Conservation (phyloP, 2,329 filamentous ascomycete genomes). For the Cercospora sesami region DNA sequence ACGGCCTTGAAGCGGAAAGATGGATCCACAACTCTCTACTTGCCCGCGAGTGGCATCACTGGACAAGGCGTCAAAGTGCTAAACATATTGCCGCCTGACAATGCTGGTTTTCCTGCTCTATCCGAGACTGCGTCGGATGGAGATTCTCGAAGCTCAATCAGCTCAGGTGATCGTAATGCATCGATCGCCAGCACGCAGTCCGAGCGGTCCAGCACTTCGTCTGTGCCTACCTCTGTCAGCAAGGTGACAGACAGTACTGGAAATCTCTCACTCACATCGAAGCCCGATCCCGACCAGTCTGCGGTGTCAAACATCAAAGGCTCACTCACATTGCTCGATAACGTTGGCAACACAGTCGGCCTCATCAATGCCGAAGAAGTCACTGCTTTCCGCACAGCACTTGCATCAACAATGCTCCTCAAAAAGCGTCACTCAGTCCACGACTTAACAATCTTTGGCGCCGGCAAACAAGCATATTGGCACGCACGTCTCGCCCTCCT, state of each 20-base stretch:
- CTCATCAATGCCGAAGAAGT: conserved; percentile 67
- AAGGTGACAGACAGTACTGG: conserved; percentile 29
- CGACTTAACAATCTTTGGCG: conserved; percentile 80
- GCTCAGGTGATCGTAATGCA: conserved; percentile 31
- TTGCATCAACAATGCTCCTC: conserved; percentile 63
- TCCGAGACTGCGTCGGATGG: conserved; percentile 31
- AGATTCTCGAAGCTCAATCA: conserved; percentile 33
- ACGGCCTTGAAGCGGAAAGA: conserved; percentile 61
- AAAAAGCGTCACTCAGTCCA: conserved; percentile 67
- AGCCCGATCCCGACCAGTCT: conserved; percentile 28
- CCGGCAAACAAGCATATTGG: conserved; percentile 91
- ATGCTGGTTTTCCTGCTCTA: conserved; percentile 28
- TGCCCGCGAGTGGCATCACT: conserved; percentile 63
- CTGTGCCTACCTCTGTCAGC: conserved; percentile 24
- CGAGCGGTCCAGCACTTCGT: conserved; percentile 31
- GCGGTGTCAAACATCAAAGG: conserved; percentile 52
- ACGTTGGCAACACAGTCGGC: conserved; percentile 58
- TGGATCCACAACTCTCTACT: conserved; percentile 65
- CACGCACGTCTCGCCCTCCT: conserved; percentile 82
- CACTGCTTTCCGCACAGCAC: conserved; percentile 67
- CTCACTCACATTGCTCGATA: conserved; percentile 61
- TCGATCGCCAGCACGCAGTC: conserved; percentile 34
- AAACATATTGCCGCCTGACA: conserved; percentile 49
- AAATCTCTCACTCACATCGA: conserved; percentile 33
- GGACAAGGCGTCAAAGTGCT: conserved; percentile 66